Conservation (phyloP, 768 basidiomycete genomes). For the Tulasnella sp. region DNA sequence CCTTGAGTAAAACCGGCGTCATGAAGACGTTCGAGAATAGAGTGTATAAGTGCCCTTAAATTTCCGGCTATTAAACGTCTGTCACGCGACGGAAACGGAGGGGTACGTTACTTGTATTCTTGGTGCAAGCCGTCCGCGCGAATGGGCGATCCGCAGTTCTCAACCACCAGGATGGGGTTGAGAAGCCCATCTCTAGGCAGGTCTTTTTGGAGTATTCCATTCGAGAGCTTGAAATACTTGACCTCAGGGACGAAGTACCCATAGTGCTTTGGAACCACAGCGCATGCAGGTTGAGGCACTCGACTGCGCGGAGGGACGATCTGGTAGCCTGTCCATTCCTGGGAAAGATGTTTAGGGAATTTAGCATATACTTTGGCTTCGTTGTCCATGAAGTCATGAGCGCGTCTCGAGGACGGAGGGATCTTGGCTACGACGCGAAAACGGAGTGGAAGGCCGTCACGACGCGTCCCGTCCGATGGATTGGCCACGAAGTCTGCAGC, state of each 20-base stretch:
- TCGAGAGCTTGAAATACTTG: not conserved
- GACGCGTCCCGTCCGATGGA: not conserved
- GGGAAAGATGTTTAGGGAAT: not conserved
- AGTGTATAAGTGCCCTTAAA: not conserved
- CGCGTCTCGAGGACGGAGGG: not conserved
- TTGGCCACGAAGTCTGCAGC: not conserved
- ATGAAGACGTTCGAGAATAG: constrained; percentile 8
- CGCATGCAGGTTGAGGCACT: not conserved
- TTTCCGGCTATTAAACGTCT: not conserved
- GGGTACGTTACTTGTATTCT: not conserved
- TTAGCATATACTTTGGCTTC: not conserved
- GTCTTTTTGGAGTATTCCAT: not conserved
- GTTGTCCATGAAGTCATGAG: not conserved
- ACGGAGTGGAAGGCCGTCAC: not conserved
- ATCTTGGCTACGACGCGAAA: constrained; percentile 1
- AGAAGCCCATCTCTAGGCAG: not conserved
- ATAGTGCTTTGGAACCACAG: constrained; percentile 12
- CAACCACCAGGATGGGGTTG: constrained; percentile 5
- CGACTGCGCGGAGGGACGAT: not conserved
- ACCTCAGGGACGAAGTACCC: constrained; percentile 11
- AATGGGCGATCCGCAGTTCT: constrained; percentile 5
- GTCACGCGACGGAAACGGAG: not conserved
- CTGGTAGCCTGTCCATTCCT: constrained; percentile 6
- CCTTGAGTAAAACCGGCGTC: not conserved
- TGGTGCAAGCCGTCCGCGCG: not conserved